Evolutionary conservation across 1,139 yeast species (phyloP), one percentile per base, ranked within the genome.

Genomic region (Kodamaea ohmeri): DNA sequence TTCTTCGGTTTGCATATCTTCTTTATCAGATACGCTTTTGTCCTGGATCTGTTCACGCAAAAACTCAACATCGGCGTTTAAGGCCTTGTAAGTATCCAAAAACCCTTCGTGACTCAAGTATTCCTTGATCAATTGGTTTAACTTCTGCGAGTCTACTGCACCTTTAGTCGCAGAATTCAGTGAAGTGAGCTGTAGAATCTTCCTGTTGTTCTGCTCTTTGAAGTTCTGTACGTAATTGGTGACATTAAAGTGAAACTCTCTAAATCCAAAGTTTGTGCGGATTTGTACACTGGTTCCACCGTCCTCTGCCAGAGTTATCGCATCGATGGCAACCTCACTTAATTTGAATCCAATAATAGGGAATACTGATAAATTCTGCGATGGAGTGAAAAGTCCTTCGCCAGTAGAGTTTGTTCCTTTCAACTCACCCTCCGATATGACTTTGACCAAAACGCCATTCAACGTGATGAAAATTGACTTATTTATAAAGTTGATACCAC

Each of bases 101-200:
- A 77, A 81, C 0, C 96, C 96, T 49, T 81, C 79, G 49, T 85
- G 84, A 25, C 78, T 71, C 39, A 89, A 73, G 56, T 87, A 88
- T 4, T 82, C 80, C 40, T 77, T 69, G 3, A 89, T 80, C 46
- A 87, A 64, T 16, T 71, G 61, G 50, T 82, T 79, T 36, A 81
- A 60, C 29, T 76, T 36, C 16, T 63, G 41, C 6, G 39, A 27
- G 19, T 33, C 36, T 12, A 22, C 12, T 9, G 25, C 13, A 4
- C 25, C 25, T 3, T 31, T 26, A 11, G 14, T 9, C 3, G n/a
- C 19, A 2, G 22, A 8, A 13, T 15, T 22, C 31, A 15, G n/a
- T 15, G 27, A 6, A 16, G 19, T 11, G 61, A 40, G 2, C 59
- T 43, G 22, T 47, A 46, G 63, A 7, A 50, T 47, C 29, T 56